Evolutionary conservation across 352 stramenopile species (phyloP), one percentile per base, ranked within the genome.

Genomic region (Globisporangium nagaii): DNA sequence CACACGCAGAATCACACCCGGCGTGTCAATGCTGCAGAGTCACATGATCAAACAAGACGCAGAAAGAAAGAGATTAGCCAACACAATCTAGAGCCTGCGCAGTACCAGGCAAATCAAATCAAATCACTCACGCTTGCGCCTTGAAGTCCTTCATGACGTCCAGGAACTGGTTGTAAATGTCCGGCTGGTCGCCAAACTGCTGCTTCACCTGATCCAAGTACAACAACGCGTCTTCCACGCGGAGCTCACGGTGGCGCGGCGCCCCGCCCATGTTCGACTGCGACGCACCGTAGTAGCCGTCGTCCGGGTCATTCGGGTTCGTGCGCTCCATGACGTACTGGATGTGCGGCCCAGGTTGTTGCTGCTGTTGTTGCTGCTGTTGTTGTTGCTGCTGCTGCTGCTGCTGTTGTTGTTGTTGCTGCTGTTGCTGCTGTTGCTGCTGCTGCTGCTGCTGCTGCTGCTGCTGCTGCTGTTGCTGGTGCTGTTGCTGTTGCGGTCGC

Each of bases 61-160:
- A 55, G 9, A 62, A 11, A 34, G 0, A 57, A 24, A 19, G 12
- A 30, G 6, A 15, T 30, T 4, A 40, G 5, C n/a, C n/a, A n/a
- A n/a, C n/a, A n/a, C n/a, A n/a, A n/a, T n/a, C n/a, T n/a, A n/a
- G n/a, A n/a, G n/a, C n/a, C n/a, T n/a, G n/a, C n/a, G n/a, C n/a
- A n/a, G n/a, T n/a, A n/a, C n/a, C n/a, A n/a, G n/a, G n/a, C n/a
- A n/a, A n/a, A n/a, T n/a, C n/a, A 27, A 5, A 56, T 20, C 22
- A 22, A 49, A 15, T 12, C n/a, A 37, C 43, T 50, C 31, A 80
- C 39, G 86, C 88, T 68, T 99, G 95, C 3, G 96, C 97, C 66
- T 99, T 99, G 70, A 99, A 99, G 39, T 98, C 98, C 83, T 99
- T 99, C 97, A 99, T 99, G 56, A 99, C 98, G 66, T 99, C 97